Conservation (phyloP, 192 early-diverging fungal species). For the Coemansia sp. region DNA sequence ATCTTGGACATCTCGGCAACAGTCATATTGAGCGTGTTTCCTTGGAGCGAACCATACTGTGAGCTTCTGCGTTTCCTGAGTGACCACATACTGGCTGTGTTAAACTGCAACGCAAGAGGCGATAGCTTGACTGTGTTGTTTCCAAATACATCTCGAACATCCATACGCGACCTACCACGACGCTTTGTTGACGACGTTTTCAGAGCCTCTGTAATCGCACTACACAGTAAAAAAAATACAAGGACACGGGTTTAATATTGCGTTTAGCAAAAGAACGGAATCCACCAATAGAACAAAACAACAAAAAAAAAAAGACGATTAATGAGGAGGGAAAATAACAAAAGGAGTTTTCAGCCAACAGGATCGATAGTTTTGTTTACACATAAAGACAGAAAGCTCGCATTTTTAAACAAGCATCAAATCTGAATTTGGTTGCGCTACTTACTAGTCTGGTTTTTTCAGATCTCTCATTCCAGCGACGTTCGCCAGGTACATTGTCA, state of each 20-base stretch:
- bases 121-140: conserved; percentile 18
- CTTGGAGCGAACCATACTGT: conserved; percentile 21
- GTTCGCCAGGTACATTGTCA: conserved; percentile 46
- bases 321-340: no score
- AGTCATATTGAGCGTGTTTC: conserved; percentile 42
- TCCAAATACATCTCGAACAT: conserved; percentile 51
- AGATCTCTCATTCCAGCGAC: conserved; percentile 37
- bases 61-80: conserved; percentile 17
- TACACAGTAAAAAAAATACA: conserved; percentile 6
- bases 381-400: neutral
- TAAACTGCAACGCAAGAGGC: conserved; percentile 26
- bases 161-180: conserved; percentile 34
- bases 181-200: conserved; percentile 51
- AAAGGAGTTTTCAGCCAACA: conserved; percentile 6
- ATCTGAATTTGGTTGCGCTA: neutral
- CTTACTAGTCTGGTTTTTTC: conserved; percentile 38
- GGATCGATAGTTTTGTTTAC: conserved; percentile 7
- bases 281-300: neutral
- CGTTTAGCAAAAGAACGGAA: neutral
- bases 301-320: neutral
- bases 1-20: conserved; percentile 50
- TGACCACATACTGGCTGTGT: conserved; percentile 12
- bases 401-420: no score
- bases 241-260: neutral
- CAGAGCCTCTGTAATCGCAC: conserved; percentile 45